Evolutionary conservation across 2,329 filamentous ascomycete genomes (phyloP).

Genomic region (Pseudogymnoascus sp.): DNA sequence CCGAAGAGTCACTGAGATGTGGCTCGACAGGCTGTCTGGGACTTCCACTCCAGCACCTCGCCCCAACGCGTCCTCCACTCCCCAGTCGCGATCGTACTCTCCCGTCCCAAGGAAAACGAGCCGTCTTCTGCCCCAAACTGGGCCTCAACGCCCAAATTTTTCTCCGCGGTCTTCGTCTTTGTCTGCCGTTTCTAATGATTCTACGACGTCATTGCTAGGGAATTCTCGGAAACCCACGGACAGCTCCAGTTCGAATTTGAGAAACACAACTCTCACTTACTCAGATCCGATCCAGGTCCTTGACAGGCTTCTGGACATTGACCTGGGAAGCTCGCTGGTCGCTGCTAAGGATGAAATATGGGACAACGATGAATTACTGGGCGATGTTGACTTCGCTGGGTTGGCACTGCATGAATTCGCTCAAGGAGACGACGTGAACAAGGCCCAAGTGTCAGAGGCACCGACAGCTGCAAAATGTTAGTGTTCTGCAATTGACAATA

Average conservation of each 20-base stretch:
- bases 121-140: constrained; percentile 61
- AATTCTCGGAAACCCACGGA: constrained; percentile 60
- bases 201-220: constrained; percentile 67
- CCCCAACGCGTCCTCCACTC: constrained; percentile 47
- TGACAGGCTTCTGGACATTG: constrained; percentile 33
- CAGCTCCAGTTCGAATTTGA: constrained; percentile 61
- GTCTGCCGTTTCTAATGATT: constrained; percentile 71
- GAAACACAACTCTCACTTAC: constrained; percentile 46
- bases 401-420: constrained; percentile 62
- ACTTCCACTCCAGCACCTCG: constrained; percentile 52
- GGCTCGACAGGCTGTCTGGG: constrained; percentile 80
- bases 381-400: constrained; percentile 71
- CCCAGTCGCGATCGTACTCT: constrained; percentile 63
- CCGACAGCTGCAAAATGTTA: constrained; percentile 69
- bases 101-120: constrained; percentile 63
- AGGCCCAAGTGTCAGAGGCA: constrained; percentile 38
- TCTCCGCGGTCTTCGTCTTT: constrained; percentile 70
- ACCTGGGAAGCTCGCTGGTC: constrained; percentile 13
- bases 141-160: constrained; percentile 61
- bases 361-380: constrained; percentile 31
- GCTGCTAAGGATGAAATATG: constrained; percentile 27
- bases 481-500: constrained; percentile 31
- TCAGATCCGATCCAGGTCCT: constrained; percentile 68
- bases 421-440: constrained; percentile 13
- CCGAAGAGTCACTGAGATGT: constrained; percentile 50